phyloP scores from a whole-genome alignment of 2,329 filamentous ascomycete genomes.

The Teratosphaeriaceae sp. region DNA sequence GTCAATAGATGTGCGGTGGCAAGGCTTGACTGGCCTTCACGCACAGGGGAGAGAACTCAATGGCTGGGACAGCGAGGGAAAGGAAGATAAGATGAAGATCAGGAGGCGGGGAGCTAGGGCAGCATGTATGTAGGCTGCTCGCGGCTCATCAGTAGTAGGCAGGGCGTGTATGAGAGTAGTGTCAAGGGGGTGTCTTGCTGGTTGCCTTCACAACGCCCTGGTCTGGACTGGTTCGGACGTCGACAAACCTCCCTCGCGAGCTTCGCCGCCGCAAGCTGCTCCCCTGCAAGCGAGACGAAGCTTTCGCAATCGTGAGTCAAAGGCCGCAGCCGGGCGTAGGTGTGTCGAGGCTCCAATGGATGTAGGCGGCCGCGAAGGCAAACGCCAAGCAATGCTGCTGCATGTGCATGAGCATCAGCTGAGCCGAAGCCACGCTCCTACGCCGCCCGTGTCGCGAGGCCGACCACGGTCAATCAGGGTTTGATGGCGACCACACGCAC shows the following conservation, averaged over 20 bases:
- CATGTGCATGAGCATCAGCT: conserved; percentile 1
- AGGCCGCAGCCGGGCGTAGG: conserved; percentile 1
- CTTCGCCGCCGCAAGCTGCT: not conserved
- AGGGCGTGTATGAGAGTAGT: not conserved
- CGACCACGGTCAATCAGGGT: not conserved
- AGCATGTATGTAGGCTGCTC: not conserved
- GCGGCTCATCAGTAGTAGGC: not conserved
- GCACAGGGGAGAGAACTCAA: too few species aligned
- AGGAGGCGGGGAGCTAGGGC: not conserved
- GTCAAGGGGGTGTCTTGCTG: not conserved
- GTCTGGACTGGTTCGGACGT: too few species aligned
- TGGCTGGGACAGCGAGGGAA: not conserved
- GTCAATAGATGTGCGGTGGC: not conserved
- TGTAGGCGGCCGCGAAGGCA: not conserved
- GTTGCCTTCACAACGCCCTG: conserved; percentile 1
- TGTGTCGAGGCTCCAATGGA: not conserved
- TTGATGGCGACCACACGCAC: not conserved
- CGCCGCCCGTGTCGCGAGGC: not conserved
- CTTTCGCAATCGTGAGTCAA: not conserved
- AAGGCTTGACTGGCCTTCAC: too few species aligned
- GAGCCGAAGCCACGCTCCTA: not conserved
- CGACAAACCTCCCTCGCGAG: not conserved
- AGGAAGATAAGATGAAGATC: not conserved
- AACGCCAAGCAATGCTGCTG: not conserved
- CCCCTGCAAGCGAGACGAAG: not conserved